Base-by-base conservation (phyloP, 2,329 filamentous ascomycete genomes). In the Sphaceloma murrayae region DNA sequence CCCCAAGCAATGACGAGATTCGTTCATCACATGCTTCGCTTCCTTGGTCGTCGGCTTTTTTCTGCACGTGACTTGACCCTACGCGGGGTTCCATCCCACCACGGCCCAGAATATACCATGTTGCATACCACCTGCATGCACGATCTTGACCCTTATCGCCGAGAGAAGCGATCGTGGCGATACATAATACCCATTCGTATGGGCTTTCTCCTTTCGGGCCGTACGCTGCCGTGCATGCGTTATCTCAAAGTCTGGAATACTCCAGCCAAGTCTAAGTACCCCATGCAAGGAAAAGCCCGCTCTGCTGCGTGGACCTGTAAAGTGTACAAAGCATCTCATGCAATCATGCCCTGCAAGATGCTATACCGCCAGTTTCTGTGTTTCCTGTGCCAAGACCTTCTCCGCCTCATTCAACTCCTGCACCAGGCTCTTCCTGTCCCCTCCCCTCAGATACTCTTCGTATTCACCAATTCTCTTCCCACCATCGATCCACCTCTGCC, bases 391-490 rank as follows among this genome's bases (percentile, higher is more conserved):
- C 43, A 34, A 46, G 42, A 19, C 34, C 31, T 45, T 46, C 13
- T 48, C 51, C 10, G 47, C 51, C 19, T 49, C 38, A 19, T 50
- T 46, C 8, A 53, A 11, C 14, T 50, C 32, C 47, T 61, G 49
- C 24, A 47, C 38, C 21, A 62, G 44, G 34, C 51, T 54, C 46
- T 47, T 51, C 14, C 60, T 58, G 16, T 63, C 54, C 8, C 74
- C 78, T n/a, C 89, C 89, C 51, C 78, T 77, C n/a, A 98, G 70
- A 57, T 89, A 94, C 48, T 79, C 75, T 67, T 98, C 91, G 43
- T 76, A 81, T 67, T 95, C 88, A 19, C 91, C 91, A 52, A 95
- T 74, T 49, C 76, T 68, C 66, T 83, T 84, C 14, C 91, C 91
- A 17, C 76, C 85, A 10, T 77, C 75, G 51, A 80, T 71, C 91